These are phyloP conservation scores for Fraxinus pennsylvanica DNA, from an alignment of 257 asterid species.

Conservation along the genomic window DNA sequence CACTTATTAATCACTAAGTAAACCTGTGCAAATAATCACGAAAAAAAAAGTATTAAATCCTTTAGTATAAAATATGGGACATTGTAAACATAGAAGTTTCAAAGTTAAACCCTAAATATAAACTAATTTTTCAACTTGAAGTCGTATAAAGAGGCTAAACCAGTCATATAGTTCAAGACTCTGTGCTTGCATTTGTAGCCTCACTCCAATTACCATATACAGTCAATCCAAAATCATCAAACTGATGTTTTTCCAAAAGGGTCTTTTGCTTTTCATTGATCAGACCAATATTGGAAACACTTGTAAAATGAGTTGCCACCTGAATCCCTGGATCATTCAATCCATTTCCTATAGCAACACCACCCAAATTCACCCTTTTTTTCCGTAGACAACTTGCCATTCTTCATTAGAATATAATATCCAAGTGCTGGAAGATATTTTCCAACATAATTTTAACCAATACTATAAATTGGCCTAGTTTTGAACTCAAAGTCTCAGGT, in stretches of 20 bases:
- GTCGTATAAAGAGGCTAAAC: constrained; percentile 43
- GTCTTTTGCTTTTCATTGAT: constrained; percentile 42
- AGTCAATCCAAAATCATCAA: constrained; percentile 28
- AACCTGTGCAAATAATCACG: too few relatives aligned
- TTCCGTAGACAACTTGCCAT: constrained; percentile 23
- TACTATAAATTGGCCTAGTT: constrained; percentile 54
- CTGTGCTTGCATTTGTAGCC: constrained; percentile 38
- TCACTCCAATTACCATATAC: constrained; percentile 38
- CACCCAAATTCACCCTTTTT: constrained; percentile 32
- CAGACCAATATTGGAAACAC: constrained; percentile 35
- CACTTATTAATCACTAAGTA: background rate
- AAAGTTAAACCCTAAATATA: too few relatives aligned
- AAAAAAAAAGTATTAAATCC: too few relatives aligned
- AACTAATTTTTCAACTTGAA: background rate
- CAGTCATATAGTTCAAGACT: constrained; percentile 40
- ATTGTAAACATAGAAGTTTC: too few relatives aligned
- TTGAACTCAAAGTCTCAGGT: constrained; percentile 41
- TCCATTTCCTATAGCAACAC: constrained; percentile 52
- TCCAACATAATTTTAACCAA: constrained; percentile 83
- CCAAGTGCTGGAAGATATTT: constrained; percentile 75
- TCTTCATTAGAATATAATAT: constrained; percentile 51
- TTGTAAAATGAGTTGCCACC: constrained; percentile 45
- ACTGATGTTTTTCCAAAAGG: constrained; percentile 37
- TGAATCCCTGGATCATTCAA: constrained; percentile 48
- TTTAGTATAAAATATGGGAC: too few relatives aligned